Conservation (phyloP, 1,139 yeast genomes). For the Magnusiomyces tetraspermus region DNA sequence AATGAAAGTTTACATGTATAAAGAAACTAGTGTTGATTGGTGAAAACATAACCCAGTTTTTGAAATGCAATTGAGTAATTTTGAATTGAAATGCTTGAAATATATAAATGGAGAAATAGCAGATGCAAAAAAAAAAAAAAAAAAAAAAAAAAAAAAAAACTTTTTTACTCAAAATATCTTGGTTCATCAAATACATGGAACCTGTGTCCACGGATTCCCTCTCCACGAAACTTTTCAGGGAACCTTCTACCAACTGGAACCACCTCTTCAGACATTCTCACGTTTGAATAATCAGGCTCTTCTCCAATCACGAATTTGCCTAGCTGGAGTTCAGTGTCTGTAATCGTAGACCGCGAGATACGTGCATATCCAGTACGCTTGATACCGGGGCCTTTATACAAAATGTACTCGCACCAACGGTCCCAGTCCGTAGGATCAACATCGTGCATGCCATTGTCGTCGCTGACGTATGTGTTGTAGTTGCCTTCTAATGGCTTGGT, state of each 20-base stretch:
- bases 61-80: no score
- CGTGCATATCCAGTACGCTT: conserved; percentile 91
- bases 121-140: neutral
- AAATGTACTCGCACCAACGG: conserved; percentile 95
- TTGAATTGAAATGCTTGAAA: no score
- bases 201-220: conserved; percentile 86
- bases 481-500: conserved; percentile 81
- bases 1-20: no score
- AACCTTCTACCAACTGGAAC: conserved; percentile 60
- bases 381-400: conserved; percentile 58
- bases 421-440: conserved; percentile 93
- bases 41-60: no score
- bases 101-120: no score
- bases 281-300: conserved; percentile 41
- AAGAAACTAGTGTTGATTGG: no score
- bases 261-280: conserved; percentile 45
- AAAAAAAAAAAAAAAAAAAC: neutral
- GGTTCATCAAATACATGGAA: conserved; percentile 90
- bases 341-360: conserved; percentile 83
- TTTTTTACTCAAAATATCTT: conserved; percentile 50
- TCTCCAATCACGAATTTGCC: conserved; percentile 71
- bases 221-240: conserved; percentile 81
- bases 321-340: conserved; percentile 93
- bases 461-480: conserved; percentile 83
- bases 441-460: conserved; percentile 77